Base-by-base conservation (phyloP, 164 flowering plant genomes). In the Saururus chinensis region DNA sequence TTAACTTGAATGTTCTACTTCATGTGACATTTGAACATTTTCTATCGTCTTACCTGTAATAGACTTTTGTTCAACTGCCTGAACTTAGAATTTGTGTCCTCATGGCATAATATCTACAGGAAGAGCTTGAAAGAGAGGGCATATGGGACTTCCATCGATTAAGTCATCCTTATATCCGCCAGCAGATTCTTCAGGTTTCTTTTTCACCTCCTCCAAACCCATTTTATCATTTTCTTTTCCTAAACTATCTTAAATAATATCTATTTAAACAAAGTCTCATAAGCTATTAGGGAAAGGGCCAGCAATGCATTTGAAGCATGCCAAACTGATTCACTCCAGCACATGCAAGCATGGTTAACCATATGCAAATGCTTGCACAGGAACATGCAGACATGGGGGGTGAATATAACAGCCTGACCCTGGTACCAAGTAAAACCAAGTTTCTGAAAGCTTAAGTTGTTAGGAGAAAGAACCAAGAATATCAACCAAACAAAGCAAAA, bases 61-160 rank as follows among this genome's bases (percentile, higher is more conserved):
- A 30, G 37, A 30, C 4, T 30, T 30, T 30, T 30, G 37, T 30
- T 30, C 37, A 30, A 30, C 37, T 2, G 37, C 2, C 37, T 30
- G 37, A 30, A 30, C 37, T 6, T 30, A 30, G 37, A 2, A 30
- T 30, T 30, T 30, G 37, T 30, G 37, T 2, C 37, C 37, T 12
- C 4, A 53, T 10, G 22, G 12, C 17, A 9, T 20, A 24, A 55
- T 14, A 24, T 52, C 40, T 68, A 63, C 61, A 93, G 99, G 99
- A 90, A 80, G 97, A 93, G 73, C 91, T 93, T 65, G 96, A 93
- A 74, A 81, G 67, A 63, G 97, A 93, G 68, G 99, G 97, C 54
- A 70, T 93, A 62, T 88, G 96, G 92, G 97, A 93, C 67, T 88
- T 88, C 65, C 67, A 88, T 72, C 89, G 92, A 57, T 73, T 93